Conservation (phyloP, 176 grass and related monocot species). For the Hsuehochloa calcarea region DNA sequence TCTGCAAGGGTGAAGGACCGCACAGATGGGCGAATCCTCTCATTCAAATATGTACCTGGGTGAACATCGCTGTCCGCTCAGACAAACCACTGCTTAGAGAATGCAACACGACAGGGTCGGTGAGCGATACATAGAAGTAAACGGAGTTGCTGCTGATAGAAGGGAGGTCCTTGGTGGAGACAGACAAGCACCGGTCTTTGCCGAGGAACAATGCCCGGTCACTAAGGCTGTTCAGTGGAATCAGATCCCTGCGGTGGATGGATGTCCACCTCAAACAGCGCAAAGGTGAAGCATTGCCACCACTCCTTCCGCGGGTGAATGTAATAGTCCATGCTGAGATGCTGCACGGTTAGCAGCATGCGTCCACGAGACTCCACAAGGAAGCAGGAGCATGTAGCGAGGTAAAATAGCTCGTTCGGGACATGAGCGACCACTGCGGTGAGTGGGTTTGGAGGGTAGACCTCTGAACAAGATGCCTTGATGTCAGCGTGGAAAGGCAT, state of each 20-base stretch:
- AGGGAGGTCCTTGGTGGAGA: neutral
- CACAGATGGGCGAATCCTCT: neutral
- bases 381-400: no score
- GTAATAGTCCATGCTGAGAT: no score
- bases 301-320: no score
- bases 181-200: neutral
- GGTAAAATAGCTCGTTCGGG: no score
- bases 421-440: no score
- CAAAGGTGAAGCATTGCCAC: neutral
- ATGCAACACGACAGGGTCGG: neutral
- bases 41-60: conserved; percentile 2
- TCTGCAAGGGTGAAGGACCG: conserved; percentile 21
- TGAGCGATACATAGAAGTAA: no score
- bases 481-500: no score
- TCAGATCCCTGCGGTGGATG: neutral
- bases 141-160: neutral
- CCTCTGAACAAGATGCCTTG: no score
- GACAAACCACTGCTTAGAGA: neutral
- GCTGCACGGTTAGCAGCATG: no score
- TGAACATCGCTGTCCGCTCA: neutral
- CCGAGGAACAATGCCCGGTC: conserved; percentile 21
- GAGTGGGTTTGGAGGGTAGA: no score
- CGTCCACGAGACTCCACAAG: no score
- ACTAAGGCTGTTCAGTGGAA: neutral
- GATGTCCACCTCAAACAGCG: neutral